Percentiles rank a stretch among this genome's conserved stretches.
Conservation (phyloP, 2,329 filamentous ascomycete genomes). For the Microdochium paspali region DNA sequence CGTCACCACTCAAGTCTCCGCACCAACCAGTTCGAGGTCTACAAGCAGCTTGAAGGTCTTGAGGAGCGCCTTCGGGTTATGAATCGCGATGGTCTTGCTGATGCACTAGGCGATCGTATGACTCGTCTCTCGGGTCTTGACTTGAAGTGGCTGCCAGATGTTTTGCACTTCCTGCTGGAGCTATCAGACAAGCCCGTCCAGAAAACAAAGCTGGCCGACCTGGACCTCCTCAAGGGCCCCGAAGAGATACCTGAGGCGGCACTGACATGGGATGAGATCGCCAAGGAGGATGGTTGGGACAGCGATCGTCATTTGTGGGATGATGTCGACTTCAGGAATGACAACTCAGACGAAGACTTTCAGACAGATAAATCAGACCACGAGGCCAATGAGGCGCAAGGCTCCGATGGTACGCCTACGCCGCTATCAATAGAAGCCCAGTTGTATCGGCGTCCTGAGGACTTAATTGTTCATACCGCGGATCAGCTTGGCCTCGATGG, state of each 20-base stretch:
- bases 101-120: constrained; percentile 53
- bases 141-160: constrained; percentile 67
- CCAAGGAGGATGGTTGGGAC: constrained; percentile 65
- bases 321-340: constrained; percentile 53
- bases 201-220: constrained; percentile 54
- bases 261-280: constrained; percentile 72
- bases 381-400: constrained; percentile 20
- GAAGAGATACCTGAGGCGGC: constrained; percentile 31
- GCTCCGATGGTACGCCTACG: constrained; percentile 25
- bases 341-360: constrained; percentile 54
- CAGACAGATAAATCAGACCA: constrained; percentile 16
- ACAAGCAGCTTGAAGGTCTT: constrained; percentile 56
- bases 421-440: constrained; percentile 19
- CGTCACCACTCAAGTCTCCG: constrained; percentile 49
- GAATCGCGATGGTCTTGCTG: constrained; percentile 69
- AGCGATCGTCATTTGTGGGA: constrained; percentile 61
- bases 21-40: constrained; percentile 69
- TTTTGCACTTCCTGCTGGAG: constrained; percentile 67
- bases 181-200: constrained; percentile 73
- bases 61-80: constrained; percentile 81
- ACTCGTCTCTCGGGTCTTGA: constrained; percentile 39
- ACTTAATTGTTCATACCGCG: constrained; percentile 25
- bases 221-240: constrained; percentile 44
- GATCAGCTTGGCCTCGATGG: constrained; percentile 24
- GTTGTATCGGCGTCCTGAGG: constrained; percentile 15